Conservation (phyloP, 371 early-diverging fungal genomes). For the Zychaea mexicana region DNA sequence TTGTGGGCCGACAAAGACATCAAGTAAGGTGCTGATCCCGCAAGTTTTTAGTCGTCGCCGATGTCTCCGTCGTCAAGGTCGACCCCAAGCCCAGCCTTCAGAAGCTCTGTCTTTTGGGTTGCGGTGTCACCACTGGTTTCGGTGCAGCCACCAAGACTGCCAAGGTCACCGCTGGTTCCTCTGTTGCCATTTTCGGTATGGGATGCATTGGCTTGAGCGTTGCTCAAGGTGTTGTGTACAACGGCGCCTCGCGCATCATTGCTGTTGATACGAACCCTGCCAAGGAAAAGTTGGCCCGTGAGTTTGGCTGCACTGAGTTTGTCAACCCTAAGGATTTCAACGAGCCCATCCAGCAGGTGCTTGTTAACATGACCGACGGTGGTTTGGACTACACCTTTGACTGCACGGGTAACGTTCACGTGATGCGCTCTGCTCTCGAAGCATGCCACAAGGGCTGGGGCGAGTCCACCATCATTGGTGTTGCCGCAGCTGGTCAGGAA, state of each 20-base stretch:
- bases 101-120: conserved; percentile 90
- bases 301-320: conserved; percentile 93
- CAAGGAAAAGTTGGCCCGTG: conserved; percentile 75
- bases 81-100: conserved; percentile 79
- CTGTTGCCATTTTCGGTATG: conserved; percentile 92
- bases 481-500: conserved; percentile 92
- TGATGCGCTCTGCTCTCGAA: conserved; percentile 96
- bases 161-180: conserved; percentile 79
- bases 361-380: conserved; percentile 92
- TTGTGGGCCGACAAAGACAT: too few species aligned
- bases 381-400: conserved; percentile 97
- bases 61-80: conserved; percentile 92
- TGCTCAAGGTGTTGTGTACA: conserved; percentile 82
- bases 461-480: conserved; percentile 87
- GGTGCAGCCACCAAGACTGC: conserved; percentile 95
- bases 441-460: conserved; percentile 95
- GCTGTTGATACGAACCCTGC: conserved; percentile 88
- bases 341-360: conserved; percentile 79
- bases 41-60: conserved; percentile 73
- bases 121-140: conserved; percentile 96
- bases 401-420: conserved; percentile 87
- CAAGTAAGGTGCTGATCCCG: too few species aligned
- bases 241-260: conserved; percentile 84
- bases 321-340: conserved; percentile 86
- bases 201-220: conserved; percentile 95